Base-by-base conservation (phyloP, 2,329 filamentous ascomycete genomes). In the Ophioceras dolichostomum region DNA sequence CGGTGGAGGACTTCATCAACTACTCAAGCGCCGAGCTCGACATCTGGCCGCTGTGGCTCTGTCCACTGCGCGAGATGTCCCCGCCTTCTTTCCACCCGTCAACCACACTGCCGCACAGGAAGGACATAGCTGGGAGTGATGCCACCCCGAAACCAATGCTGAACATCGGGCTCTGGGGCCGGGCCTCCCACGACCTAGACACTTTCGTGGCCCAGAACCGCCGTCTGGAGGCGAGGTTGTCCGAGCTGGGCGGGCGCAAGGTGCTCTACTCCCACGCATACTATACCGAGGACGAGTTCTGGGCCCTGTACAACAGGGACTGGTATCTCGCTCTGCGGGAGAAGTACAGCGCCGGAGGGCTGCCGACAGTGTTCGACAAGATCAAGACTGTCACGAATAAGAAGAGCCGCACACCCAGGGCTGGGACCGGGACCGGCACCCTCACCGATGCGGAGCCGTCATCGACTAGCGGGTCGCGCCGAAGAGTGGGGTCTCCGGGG, bases 211-310 rank as follows among this genome's bases (percentile, higher is more conserved):
- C 49, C 1, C 59, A 64, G 36, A 83, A 83, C 51, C 66, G 74
- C 1, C 63, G 62, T 1, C 60, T 84, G 1, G 79, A 58, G 37
- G 48, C 56, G 19, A 53, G 49, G 44, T 51, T 50, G 32, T 54
- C 61, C 33, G 60, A 70, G 40, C 50, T 75, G 18, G 57, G 62
- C 32, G 59, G 56, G 28, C 74, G 73, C 56, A 67, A 83, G 55
- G 80, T 76, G 62, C 57, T 84, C 1, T 84, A 84, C 43, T 76
- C 77, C 1, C 77, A 83, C 40, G 72, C 75, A 0, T 83, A 77
- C 54, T 82, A 81, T 52, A 71, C 66, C 4, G 70, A 79, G 49
- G 65, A 71, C 0, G 79, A 83, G 44, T 84, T 84, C 51, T 83
- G 79, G 78, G 53, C 60, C 8, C 64, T 72, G 37, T 83, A 82